Percentiles rank a stretch among this genome's conserved stretches.
phyloP scores from a whole-genome alignment of 441 rosid genomes.

The Macaranga tanarius region DNA sequence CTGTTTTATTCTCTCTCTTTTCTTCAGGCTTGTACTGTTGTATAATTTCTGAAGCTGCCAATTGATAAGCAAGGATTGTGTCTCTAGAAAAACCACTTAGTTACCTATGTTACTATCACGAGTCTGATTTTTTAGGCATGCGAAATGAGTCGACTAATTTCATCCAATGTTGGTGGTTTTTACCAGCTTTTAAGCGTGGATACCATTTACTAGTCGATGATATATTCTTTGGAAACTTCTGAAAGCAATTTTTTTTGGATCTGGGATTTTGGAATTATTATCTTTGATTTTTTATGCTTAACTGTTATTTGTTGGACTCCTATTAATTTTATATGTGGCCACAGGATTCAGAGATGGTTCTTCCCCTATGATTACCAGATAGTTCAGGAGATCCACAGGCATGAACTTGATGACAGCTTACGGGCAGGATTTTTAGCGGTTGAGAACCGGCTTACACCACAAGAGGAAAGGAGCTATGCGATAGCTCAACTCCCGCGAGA shows the following conservation, averaged over 20 bases:
- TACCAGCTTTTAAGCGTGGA: background rate
- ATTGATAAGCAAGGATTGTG: background rate
- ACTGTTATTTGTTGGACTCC: background rate
- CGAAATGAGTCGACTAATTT: background rate
- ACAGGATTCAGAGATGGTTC: conserved; percentile 91
- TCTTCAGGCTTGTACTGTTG: background rate
- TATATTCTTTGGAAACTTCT: background rate
- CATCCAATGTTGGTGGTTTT: background rate
- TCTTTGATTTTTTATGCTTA: background rate
- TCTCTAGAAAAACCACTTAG: background rate
- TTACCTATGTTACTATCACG: background rate
- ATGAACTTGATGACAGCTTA: conserved; percentile 61
- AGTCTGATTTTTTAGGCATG: background rate
- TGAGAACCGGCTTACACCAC: conserved; percentile 64
- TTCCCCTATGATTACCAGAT: conserved; percentile 92
- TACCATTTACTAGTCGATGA: background rate
- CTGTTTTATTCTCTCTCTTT: background rate
- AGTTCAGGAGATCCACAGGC: conserved; percentile 82
- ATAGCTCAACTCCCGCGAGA: conserved; percentile 86
- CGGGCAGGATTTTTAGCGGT: conserved; percentile 51
- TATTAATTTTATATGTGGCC: conserved; percentile 11
- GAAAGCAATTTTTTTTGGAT: too few relatives aligned
- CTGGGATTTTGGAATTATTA: background rate
- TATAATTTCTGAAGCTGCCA: background rate
- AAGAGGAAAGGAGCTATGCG: conserved; percentile 83